Base-by-base conservation (phyloP, 148 eudicot genomes). In the Camellia granthamiana region DNA sequence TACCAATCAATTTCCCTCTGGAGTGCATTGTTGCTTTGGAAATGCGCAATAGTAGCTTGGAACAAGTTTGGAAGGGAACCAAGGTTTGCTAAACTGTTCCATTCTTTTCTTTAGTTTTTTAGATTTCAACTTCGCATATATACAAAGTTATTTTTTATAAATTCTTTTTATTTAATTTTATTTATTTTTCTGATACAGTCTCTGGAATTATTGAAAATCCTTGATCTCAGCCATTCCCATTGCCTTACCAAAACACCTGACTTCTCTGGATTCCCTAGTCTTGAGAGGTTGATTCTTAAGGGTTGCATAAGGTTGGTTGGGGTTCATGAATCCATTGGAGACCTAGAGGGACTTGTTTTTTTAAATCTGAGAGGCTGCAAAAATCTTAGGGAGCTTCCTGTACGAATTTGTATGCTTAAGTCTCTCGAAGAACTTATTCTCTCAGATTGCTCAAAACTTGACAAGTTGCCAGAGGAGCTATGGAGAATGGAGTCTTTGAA, bases 361-460 rank as follows among this genome's bases (percentile, higher is more conserved):
- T 49, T 63, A 60, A 77, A 77, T 63, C 70, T 77, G 2, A 77
- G 63, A 66, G 72, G 62, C 46, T 77, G 80, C 14, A 66, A 65
- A 77, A 77, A 52, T 47, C 72, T 77, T 4, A 30, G 16, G 80
- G 49, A 30, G 69, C 69, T 77, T 77, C 72, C 80, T 21, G 19
- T 15, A 42, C 30, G 43, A 30, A 10, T n/a, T 65, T 61, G 54
- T 54, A 5, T 44, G 62, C 72, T 66, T 11, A 77, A 67, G 21
- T 78, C 73, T 41, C 80, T 78, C 14, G 30, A 30, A 7, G 51
- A n/a, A 15, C 64, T 78, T 6, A 66, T 52, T 66, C 63, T 78
- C 7, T 52, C 52, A 21, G 80, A 61, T 18, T 78, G 80, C 63
- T 68, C 52, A 9, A 68, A 18, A 49, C 71, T 78, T 49, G 70